A percentile compares a stretch with the other conserved stretches of the same genome.
These are phyloP conservation scores for Calocera viscosa DNA, from an alignment of 768 basidiomycete genomes.

Conservation along the genomic window DNA sequence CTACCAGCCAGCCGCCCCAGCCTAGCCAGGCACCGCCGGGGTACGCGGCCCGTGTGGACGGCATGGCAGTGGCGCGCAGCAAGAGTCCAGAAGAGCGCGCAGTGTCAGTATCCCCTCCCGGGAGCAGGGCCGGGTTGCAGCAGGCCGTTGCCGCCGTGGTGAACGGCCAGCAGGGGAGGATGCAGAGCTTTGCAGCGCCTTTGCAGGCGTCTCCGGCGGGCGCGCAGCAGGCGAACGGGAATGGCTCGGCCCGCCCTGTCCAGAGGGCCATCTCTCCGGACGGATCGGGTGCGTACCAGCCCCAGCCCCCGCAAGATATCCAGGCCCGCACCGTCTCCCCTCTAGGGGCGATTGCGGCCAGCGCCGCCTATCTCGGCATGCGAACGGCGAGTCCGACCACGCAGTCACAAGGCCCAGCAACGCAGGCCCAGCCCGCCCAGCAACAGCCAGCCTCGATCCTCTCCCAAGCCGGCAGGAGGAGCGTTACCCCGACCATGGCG, in stretches of 20 bases:
- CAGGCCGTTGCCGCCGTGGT: background rate
- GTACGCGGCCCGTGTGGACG: background rate
- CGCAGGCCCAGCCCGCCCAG: background rate
- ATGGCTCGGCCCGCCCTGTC: background rate
- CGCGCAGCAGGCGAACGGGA: background rate
- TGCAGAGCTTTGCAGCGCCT: background rate
- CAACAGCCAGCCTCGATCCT: background rate
- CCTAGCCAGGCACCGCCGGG: background rate
- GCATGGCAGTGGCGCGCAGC: background rate
- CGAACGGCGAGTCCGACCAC: background rate
- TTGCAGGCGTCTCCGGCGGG: too few species aligned
- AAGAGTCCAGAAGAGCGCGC: background rate
- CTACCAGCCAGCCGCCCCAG: background rate
- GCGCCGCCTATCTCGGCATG: background rate
- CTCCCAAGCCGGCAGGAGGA: background rate
- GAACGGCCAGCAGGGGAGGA: background rate
- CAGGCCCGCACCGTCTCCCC: slow-evolving; percentile 1
- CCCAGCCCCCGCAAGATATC: background rate
- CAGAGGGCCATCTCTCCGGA: background rate
- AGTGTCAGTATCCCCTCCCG: background rate
- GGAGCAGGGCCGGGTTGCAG: background rate
- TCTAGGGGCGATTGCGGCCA: background rate
- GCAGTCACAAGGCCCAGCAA: background rate
- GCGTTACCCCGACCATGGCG: background rate
- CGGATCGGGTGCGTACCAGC: background rate